These are phyloP conservation scores for Exsudoporus floridanus DNA, from an alignment of 1,284 basidiomycete species.

Conservation along the genomic window DNA sequence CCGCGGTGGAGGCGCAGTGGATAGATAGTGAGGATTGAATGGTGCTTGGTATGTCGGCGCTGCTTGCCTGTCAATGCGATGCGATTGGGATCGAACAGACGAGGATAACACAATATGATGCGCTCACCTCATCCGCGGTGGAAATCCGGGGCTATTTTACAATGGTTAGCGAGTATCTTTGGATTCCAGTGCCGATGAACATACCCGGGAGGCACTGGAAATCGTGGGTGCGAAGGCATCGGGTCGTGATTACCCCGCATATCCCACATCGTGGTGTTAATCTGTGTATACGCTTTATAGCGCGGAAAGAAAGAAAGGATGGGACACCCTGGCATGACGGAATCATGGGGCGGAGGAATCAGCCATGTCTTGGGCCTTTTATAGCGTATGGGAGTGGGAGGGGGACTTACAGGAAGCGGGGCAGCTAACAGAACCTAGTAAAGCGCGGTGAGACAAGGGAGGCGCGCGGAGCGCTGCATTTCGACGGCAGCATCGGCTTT, in stretches of 20 bases:
- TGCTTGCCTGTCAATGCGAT: constrained; percentile 15
- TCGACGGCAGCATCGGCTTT: constrained; percentile 27
- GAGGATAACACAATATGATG: neutral
- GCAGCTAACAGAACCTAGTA: constrained; percentile 28
- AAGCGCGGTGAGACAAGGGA: constrained; percentile 16
- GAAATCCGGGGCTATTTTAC: constrained; percentile 10
- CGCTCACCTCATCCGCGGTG: constrained; percentile 20
- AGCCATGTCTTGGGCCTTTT: constrained; percentile 17
- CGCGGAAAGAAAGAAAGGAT: constrained; percentile 34
- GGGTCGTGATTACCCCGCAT: constrained; percentile 19
- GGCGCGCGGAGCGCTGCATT: constrained; percentile 21
- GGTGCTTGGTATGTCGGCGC: constrained; percentile 16
- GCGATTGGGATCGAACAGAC: neutral
- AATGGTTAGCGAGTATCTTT: constrained; percentile 1
- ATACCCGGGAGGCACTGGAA: constrained; percentile 17
- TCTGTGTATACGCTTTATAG: constrained; percentile 35
- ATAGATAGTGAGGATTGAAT: constrained; percentile 18
- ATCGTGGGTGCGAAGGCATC: constrained; percentile 16
- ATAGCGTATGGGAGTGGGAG: constrained; percentile 19
- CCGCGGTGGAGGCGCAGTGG: constrained; percentile 17
- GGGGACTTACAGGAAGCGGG: constrained; percentile 21
- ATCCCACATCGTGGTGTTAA: constrained; percentile 35
- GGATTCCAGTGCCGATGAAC: constrained; percentile 5
- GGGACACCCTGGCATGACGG: constrained; percentile 33
- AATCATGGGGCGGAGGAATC: constrained; percentile 7